Evolutionary conservation across 2,329 filamentous ascomycete species (phyloP).

Genomic region (Colletotrichum falcatum): DNA sequence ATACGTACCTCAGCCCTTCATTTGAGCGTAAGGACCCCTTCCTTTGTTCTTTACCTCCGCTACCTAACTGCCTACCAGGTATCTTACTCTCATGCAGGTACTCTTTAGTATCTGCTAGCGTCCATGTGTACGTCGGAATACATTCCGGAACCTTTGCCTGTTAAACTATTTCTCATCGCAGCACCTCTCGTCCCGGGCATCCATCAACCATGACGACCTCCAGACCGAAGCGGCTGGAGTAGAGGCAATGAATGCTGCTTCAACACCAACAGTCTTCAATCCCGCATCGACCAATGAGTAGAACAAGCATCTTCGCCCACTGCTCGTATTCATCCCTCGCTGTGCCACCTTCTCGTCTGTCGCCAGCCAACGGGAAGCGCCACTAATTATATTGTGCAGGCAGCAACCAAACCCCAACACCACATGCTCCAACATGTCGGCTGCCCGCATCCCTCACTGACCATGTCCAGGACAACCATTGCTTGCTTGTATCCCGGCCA

Average conservation of each 20-base stretch:
- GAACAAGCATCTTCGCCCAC: background rate
- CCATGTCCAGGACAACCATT: background rate
- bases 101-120: background rate
- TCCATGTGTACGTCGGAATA: background rate
- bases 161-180: background rate
- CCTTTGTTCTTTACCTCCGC: background rate
- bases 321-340: background rate
- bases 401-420: background rate
- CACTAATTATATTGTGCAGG: background rate
- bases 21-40: constrained; percentile 2
- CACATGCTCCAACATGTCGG: constrained; percentile 3
- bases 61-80: too few species aligned
- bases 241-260: background rate
- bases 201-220: background rate
- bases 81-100: background rate
- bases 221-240: too few species aligned
- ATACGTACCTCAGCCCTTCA: background rate
- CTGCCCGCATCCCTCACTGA: constrained; percentile 11
- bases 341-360: background rate
- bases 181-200: too few species aligned
- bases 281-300: background rate
- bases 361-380: background rate
- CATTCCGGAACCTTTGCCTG: background rate
- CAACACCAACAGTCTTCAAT: background rate
- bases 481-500: background rate